These are phyloP conservation scores for Grigorovia transvaalensis DNA, from an alignment of 805 yeast species.

Conservation along the genomic window DNA sequence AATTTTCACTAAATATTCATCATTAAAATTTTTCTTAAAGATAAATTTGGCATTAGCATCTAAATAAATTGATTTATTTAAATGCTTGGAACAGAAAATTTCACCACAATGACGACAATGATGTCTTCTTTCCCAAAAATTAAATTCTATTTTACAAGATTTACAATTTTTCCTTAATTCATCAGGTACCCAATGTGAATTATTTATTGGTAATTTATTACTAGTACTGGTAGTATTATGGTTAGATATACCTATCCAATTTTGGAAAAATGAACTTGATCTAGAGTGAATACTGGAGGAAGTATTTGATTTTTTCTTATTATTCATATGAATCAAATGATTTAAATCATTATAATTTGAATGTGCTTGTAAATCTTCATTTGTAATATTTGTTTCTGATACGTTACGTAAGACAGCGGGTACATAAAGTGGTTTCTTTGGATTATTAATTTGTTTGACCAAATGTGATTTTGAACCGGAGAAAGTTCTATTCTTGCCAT, in stretches of 20 bases:
- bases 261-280: slow-evolving; percentile 9
- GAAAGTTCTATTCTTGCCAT: neutral
- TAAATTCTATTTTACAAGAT: slow-evolving; percentile 57
- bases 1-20: slow-evolving; percentile 52
- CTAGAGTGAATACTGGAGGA: slow-evolving; percentile 19
- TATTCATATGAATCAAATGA: neutral
- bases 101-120: slow-evolving; percentile 85
- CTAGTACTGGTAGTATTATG: neutral
- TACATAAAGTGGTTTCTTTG: slow-evolving; percentile 75
- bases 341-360: neutral
- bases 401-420: slow-evolving; percentile 76
- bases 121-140: slow-evolving; percentile 69
- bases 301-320: slow-evolving; percentile 1
- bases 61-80: slow-evolving; percentile 44
- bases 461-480: slow-evolving; percentile 7
- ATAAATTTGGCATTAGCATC: slow-evolving; percentile 47
- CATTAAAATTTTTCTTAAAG: slow-evolving; percentile 20
- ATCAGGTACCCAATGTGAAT: slow-evolving; percentile 70
- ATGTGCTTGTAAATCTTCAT: slow-evolving; percentile 23
- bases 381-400: slow-evolving; percentile 33
- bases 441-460: slow-evolving; percentile 64
- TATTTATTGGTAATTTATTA: slow-evolving; percentile 5
- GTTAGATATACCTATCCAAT: neutral
- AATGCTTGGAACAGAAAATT: slow-evolving; percentile 62
- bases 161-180: slow-evolving; percentile 52